Conservation (phyloP, 148 eudicot species). For the Amaranthus hypochondriacus region DNA sequence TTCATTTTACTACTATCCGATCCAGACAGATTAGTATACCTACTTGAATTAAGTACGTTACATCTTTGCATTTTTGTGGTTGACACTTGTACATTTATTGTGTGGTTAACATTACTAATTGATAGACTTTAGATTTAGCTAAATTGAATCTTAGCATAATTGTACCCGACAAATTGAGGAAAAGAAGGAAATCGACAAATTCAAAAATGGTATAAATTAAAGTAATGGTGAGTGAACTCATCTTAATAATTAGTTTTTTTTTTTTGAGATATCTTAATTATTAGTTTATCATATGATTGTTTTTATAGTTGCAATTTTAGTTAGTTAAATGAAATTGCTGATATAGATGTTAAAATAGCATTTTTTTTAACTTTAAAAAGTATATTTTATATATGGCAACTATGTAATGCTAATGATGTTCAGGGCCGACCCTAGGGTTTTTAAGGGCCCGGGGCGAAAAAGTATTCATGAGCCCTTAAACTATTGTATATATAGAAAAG, state of each 20-base stretch:
- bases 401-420: too few relatives aligned
- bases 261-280: neutral
- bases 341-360: too few relatives aligned
- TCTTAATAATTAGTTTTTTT: neutral
- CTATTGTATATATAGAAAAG: too few relatives aligned
- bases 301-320: too few relatives aligned
- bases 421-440: too few relatives aligned
- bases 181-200: neutral
- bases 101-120: neutral
- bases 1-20: too few relatives aligned
- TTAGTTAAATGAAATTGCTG: too few relatives aligned
- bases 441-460: too few relatives aligned
- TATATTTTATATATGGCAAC: neutral
- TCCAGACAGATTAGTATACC: too few relatives aligned
- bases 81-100: slow-evolving; percentile 16
- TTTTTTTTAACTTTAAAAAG: neutral
- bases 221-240: neutral
- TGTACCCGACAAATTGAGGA: neutral
- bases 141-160: slow-evolving; percentile 1
- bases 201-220: neutral
- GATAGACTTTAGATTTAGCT: neutral
- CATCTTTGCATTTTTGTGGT: slow-evolving; percentile 18
- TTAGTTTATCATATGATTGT: too few relatives aligned
- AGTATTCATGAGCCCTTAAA: too few relatives aligned
- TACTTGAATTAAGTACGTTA: slow-evolving; percentile 14